These are phyloP conservation scores for Ilyonectria sp. DNA, from an alignment of 2,329 filamentous ascomycete species.

Conservation along the genomic window DNA sequence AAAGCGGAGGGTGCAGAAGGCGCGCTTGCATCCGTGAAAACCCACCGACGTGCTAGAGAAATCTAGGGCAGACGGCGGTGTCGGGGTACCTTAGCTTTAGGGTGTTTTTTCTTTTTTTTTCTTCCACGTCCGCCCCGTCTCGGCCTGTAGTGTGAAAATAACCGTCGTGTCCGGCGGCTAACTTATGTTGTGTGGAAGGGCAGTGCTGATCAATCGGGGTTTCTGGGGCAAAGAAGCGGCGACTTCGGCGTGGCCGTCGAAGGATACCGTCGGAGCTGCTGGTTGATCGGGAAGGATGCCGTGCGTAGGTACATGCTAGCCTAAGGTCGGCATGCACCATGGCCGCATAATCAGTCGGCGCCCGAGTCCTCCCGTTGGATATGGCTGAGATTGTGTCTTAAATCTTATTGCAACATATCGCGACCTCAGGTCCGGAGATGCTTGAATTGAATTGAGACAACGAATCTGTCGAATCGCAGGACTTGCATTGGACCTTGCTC, in stretches of 20 bases:
- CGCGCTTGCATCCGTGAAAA: too few species aligned
- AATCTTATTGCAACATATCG: not conserved
- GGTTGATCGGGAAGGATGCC: constrained; percentile 1
- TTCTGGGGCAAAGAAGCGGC: constrained; percentile 11
- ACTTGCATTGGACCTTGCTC: constrained; percentile 33
- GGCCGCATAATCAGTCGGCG: not conserved
- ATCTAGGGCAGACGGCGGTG: too few species aligned
- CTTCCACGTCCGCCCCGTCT: constrained; percentile 7
- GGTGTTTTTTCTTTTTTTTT: not conserved
- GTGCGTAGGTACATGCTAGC: not conserved
- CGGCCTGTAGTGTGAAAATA: not conserved
- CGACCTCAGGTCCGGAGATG: constrained; percentile 24
- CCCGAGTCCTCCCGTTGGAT: not conserved
- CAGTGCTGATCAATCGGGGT: constrained; percentile 15
- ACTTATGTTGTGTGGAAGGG: not conserved
- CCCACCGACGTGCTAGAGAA: too few species aligned
- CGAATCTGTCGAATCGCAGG: constrained; percentile 44
- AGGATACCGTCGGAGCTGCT: constrained; percentile 9
- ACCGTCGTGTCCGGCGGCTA: constrained; percentile 13
- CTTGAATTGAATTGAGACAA: constrained; percentile 22
- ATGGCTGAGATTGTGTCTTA: not conserved
- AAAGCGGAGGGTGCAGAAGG: too few species aligned
- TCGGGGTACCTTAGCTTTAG: too few species aligned
- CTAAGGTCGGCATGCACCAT: not conserved
- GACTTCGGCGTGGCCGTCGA: constrained; percentile 22